These are phyloP conservation scores for Hysterangium stoloniferum DNA, from an alignment of 768 basidiomycete genomes.

Conservation along the genomic window DNA sequence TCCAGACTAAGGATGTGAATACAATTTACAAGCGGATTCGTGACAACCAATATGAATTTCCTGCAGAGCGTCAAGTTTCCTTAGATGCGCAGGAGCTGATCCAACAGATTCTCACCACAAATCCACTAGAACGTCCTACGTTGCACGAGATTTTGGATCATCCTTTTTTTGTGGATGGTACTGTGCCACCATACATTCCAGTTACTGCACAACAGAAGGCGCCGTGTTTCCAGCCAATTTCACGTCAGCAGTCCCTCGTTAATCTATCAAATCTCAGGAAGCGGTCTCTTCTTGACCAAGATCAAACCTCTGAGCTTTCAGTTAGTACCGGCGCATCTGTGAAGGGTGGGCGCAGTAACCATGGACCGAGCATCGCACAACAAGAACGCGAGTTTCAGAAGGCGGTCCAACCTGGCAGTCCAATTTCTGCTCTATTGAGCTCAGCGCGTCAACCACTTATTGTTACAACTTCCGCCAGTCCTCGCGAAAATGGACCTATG, in stretches of 20 bases:
- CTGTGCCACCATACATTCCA: slow-evolving; percentile 76
- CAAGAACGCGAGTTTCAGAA: slow-evolving; percentile 97
- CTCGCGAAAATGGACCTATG: slow-evolving; percentile 10
- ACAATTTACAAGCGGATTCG: slow-evolving; percentile 93
- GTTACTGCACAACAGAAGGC: slow-evolving; percentile 63
- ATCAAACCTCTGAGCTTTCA: slow-evolving; percentile 36
- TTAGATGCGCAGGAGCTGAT: slow-evolving; percentile 70
- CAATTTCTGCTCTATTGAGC: slow-evolving; percentile 84
- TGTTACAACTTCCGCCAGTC: slow-evolving; percentile 33
- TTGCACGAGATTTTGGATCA: slow-evolving; percentile 82
- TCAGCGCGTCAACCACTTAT: slow-evolving; percentile 85
- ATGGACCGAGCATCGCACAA: slow-evolving; percentile 46
- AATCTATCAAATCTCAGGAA: slow-evolving; percentile 69
- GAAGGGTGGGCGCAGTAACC: slow-evolving; percentile 1
- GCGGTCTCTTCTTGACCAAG: slow-evolving; percentile 55
- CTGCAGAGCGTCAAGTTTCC: slow-evolving; percentile 65
- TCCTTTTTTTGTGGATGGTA: slow-evolving; percentile 74
- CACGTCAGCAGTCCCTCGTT: slow-evolving; percentile 46
- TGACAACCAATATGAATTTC: slow-evolving; percentile 91
- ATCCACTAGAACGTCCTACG: slow-evolving; percentile 76
- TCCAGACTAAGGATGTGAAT: slow-evolving; percentile 98
- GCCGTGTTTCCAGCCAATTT: slow-evolving; percentile 71
- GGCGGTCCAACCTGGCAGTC: slow-evolving; percentile 91
- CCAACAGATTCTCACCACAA: slow-evolving; percentile 74
- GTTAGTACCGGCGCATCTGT: slow-evolving; percentile 16